phyloP scores from a whole-genome alignment of 352 stramenopile species.

The Phytophthora palmivora region DNA sequence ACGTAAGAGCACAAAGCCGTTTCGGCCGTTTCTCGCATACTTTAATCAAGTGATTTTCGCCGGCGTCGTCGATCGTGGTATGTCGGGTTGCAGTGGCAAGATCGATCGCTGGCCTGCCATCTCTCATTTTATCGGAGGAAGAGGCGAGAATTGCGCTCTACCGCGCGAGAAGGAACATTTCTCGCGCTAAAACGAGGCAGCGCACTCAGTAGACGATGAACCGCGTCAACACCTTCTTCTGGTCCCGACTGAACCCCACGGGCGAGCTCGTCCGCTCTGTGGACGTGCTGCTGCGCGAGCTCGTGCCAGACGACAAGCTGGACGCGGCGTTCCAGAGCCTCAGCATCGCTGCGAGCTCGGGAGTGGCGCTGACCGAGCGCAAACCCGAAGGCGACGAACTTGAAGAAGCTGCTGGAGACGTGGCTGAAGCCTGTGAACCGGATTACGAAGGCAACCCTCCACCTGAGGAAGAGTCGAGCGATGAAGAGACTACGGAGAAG shows the following conservation, averaged over 20 bases:
- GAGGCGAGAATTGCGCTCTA: conserved; percentile 21
- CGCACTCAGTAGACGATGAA: conserved; percentile 35
- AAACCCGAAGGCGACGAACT: conserved; percentile 33
- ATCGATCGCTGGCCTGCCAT: conserved; percentile 35
- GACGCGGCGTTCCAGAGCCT: conserved; percentile 58
- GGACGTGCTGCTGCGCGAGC: conserved; percentile 61
- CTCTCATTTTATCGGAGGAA: conserved; percentile 29
- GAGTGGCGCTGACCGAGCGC: conserved; percentile 16
- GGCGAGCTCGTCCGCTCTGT: conserved; percentile 79
- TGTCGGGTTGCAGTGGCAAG: conserved; percentile 40
- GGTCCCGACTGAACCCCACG: conserved; percentile 71
- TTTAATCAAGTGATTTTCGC: conserved; percentile 14
- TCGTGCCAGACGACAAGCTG: conserved; percentile 70
- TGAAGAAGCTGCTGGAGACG: conserved; percentile 17
- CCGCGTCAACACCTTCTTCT: conserved; percentile 86
- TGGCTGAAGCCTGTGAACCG: conserved; percentile 24
- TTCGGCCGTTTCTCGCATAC: conserved; percentile 8
- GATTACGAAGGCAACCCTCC: conserved; percentile 35
- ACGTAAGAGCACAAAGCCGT: conserved; percentile 18
- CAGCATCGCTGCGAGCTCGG: conserved; percentile 42
- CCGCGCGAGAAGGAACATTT: neutral
- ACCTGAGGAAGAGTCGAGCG: conserved; percentile 60
- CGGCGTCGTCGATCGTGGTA: conserved; percentile 27
- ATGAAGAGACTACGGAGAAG: conserved; percentile 68
- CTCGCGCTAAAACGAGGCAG: too few species aligned